A percentile compares a stretch with the other conserved stretches of the same genome.
Evolutionary conservation across 805 yeast species (phyloP).

Genomic region (Wickerhamiella domercqiae): DNA sequence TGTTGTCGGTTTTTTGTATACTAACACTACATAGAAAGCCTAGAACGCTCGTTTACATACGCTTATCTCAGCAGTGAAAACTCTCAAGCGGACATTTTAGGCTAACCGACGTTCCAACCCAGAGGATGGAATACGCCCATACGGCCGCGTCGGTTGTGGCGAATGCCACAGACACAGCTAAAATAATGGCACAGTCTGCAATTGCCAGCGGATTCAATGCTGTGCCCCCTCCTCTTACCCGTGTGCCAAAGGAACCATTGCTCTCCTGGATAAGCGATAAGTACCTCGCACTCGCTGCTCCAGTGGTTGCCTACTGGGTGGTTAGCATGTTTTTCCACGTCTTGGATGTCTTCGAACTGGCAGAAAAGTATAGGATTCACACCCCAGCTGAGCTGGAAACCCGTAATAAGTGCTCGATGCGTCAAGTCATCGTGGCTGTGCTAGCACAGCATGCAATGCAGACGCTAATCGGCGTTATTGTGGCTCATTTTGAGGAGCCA

Average conservation of each 20-base stretch:
- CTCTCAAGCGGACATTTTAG: no score
- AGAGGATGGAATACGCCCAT: no score
- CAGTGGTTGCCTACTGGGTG: slow-evolving; percentile 74
- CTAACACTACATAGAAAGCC: no score
- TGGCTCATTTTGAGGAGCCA: slow-evolving; percentile 39
- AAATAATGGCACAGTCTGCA: no score
- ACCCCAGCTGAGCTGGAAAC: slow-evolving; percentile 70
- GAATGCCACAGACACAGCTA: no score
- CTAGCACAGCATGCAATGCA: slow-evolving; percentile 74
- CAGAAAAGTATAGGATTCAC: slow-evolving; percentile 78
- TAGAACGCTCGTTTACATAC: no score
- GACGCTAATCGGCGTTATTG: slow-evolving; percentile 46
- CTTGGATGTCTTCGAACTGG: slow-evolving; percentile 57
- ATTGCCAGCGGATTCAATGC: no score
- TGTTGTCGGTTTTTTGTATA: background rate
- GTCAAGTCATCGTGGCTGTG: slow-evolving; percentile 68
- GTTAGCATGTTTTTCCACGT: slow-evolving; percentile 59
- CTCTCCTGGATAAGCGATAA: slow-evolving; percentile 57
- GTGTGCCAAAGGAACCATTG: slow-evolving; percentile 22
- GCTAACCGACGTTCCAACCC: no score
- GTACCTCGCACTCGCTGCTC: slow-evolving; percentile 51
- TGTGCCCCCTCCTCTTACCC: slow-evolving; percentile 3
- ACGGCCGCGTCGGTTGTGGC: no score
- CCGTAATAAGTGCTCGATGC: slow-evolving; percentile 58
- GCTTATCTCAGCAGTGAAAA: no score